phyloP scores from a whole-genome alignment of 1,284 basidiomycete species.

The Pseudozyma hubeiensis region DNA sequence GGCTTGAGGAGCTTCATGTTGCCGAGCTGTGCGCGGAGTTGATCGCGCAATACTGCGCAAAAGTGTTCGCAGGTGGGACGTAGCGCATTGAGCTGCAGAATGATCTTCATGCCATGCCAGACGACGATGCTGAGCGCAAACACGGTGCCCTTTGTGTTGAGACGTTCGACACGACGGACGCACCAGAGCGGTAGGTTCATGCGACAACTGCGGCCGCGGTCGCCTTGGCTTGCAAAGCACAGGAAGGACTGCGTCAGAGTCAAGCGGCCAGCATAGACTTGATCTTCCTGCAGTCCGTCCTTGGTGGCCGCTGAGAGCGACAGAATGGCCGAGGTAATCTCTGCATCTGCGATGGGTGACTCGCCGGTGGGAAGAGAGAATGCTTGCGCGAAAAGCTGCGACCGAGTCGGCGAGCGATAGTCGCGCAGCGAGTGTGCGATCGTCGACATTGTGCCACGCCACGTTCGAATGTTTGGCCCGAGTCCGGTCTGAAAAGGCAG shows the following conservation, averaged over 20 bases:
- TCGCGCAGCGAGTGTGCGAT: conserved; percentile 68
- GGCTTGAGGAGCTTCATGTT: conserved; percentile 90
- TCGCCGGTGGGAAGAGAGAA: conserved; percentile 61
- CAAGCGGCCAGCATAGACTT: conserved; percentile 77
- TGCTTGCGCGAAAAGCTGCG: conserved; percentile 59
- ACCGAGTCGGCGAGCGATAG: conserved; percentile 63
- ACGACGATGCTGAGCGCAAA: conserved; percentile 93
- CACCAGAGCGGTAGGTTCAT: conserved; percentile 93
- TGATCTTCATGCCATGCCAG: conserved; percentile 95
- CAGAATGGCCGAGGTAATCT: conserved; percentile 63
- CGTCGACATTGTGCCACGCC: conserved; percentile 59
- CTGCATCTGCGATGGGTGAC: conserved; percentile 57
- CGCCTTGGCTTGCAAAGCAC: conserved; percentile 89
- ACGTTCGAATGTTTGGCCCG: too few species aligned
- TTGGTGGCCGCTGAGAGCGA: conserved; percentile 59
- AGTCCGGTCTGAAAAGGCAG: too few species aligned
- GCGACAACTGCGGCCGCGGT: conserved; percentile 81
- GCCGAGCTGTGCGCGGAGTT: conserved; percentile 81
- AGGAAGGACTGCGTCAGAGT: conserved; percentile 90
- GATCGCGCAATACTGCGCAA: conserved; percentile 87
- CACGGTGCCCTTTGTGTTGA: conserved; percentile 75
- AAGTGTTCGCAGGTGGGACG: conserved; percentile 94
- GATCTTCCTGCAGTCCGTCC: conserved; percentile 58
- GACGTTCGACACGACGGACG: conserved; percentile 90
- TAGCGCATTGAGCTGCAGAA: conserved; percentile 94